Conservation (phyloP, 2,329 filamentous ascomycete genomes). For the Fusarium virguliforme region DNA sequence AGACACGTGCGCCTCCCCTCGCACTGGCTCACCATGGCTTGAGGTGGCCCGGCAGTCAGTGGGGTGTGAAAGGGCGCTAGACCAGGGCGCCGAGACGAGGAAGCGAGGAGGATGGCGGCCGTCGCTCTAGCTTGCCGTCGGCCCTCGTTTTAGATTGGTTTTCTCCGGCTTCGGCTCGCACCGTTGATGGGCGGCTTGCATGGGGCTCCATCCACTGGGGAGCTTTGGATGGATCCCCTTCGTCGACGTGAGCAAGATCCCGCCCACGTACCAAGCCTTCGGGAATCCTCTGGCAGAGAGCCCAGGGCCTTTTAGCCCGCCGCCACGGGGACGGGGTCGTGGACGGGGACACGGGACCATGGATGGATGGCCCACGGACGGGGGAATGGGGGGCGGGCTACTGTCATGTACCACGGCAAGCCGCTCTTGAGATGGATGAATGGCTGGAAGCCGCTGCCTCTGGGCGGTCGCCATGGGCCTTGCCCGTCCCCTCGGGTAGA, state of each 20-base stretch:
- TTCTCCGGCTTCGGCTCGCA: constrained; percentile 58
- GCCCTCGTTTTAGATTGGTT: constrained; percentile 54
- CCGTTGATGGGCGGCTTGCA: constrained; percentile 55
- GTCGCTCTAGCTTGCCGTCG: constrained; percentile 49
- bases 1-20: constrained; percentile 55
- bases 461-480: constrained; percentile 22
- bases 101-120: constrained; percentile 40
- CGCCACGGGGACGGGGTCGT: constrained; percentile 30
- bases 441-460: constrained; percentile 17
- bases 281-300: constrained; percentile 45
- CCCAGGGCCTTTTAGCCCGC: constrained; percentile 38
- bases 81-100: constrained; percentile 40
- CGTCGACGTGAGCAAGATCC: constrained; percentile 48
- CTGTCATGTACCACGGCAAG: constrained; percentile 6
- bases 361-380: background rate
- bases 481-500: constrained; percentile 34
- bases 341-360: background rate
- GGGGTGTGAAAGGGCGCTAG: constrained; percentile 46
- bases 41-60: constrained; percentile 39
- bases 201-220: constrained; percentile 48
- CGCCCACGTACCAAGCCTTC: constrained; percentile 53
- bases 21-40: constrained; percentile 38
- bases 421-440: constrained; percentile 21
- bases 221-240: constrained; percentile 45
- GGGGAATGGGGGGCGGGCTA: constrained; percentile 31